Base-by-base conservation (phyloP, 768 basidiomycete genomes). In the Vishniacozyma victoriae region DNA sequence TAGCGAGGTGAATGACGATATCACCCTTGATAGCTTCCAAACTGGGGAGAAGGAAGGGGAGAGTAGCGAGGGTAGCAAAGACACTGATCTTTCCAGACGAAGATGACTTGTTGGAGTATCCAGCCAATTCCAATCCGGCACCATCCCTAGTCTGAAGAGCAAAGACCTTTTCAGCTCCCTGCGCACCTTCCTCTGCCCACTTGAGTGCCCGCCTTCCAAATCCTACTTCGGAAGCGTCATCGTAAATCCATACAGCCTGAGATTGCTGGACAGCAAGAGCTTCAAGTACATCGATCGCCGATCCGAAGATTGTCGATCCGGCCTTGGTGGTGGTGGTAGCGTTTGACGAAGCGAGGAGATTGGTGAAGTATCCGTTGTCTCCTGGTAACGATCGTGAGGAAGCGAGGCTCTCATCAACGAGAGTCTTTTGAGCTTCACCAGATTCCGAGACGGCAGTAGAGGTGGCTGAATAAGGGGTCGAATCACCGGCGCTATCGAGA, bases 1-100 rank as follows among this genome's bases (percentile, higher is more conserved):
- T 80, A 20, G 93, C 86, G 29, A 95, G 82, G 66, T 96, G 87
- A 46, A 95, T 70, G 62, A 91, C 77, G 44, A 96, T 75, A 45
- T 88, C 80, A 53, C 83, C 82, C 24, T 76, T 73, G 2, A 95
- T 74, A 64, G 82, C 72, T n/a, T 78, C 68, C 44, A 99, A 79
- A 3, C 86, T 82, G 6, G 85, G 80, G 0, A 84, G 79, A 85
- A 97, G 90, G 50, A 82, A 76, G 6, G 84, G 81, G 36, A 97
- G 77, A 2, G 92, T 89, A n/a, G 75, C 76, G 0, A 88, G 84
- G 0, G 90, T 85, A 3, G 86, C 87, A 71, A 76, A 72, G 13
- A 75, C 67, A n/a, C 64, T 55, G 50, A 74, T 50, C 40, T 62
- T 60, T 23, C 67, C 67, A 33, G 39, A 24, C 9, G 9, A 9